Percentiles rank a stretch among this genome's conserved stretches.
phyloP scores from a whole-genome alignment of 2,329 filamentous ascomycete species.

The Aspergillus hiratsukae region DNA sequence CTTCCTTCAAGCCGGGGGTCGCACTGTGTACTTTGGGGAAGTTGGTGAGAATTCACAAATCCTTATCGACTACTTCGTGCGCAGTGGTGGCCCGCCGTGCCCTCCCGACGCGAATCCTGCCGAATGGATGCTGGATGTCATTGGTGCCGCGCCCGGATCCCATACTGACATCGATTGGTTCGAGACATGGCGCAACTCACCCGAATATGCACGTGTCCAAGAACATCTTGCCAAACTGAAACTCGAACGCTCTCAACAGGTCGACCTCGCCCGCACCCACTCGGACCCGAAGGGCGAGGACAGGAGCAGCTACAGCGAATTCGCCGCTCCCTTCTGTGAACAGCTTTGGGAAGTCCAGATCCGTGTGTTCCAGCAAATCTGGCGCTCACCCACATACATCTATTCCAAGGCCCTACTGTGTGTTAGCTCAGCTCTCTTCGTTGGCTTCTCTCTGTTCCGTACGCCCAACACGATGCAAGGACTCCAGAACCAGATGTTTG shows the following conservation, averaged over 20 bases:
- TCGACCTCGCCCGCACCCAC: slow-evolving; percentile 9
- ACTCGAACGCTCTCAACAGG: slow-evolving; percentile 45
- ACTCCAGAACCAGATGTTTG: slow-evolving; percentile 80
- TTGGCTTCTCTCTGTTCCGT: slow-evolving; percentile 73
- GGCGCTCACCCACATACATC: slow-evolving; percentile 80
- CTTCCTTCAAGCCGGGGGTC: slow-evolving; percentile 58
- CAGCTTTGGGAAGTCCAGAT: slow-evolving; percentile 63
- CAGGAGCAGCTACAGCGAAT: slow-evolving; percentile 58
- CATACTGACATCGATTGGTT: slow-evolving; percentile 49
- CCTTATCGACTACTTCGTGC: slow-evolving; percentile 57
- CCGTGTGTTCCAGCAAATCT: slow-evolving; percentile 82
- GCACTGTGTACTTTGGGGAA: slow-evolving; percentile 62
- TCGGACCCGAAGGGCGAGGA: slow-evolving; percentile 38
- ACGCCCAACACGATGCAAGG: slow-evolving; percentile 71
- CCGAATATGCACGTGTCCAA: slow-evolving; percentile 49
- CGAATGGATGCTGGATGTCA: slow-evolving; percentile 61
- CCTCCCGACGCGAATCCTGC: slow-evolving; percentile 61
- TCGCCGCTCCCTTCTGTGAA: slow-evolving; percentile 64
- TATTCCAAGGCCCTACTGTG: slow-evolving; percentile 73
- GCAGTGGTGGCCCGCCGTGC: slow-evolving; percentile 53
- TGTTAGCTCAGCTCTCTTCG: slow-evolving; percentile 62
- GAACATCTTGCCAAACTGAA: slow-evolving; percentile 49
- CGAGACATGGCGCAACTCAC: slow-evolving; percentile 53
- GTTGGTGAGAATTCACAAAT: slow-evolving; percentile 54
- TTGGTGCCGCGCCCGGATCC: slow-evolving; percentile 55